Conservation (phyloP, 2,329 filamentous ascomycete genomes). For the Aspergillus pseudonomiae region DNA sequence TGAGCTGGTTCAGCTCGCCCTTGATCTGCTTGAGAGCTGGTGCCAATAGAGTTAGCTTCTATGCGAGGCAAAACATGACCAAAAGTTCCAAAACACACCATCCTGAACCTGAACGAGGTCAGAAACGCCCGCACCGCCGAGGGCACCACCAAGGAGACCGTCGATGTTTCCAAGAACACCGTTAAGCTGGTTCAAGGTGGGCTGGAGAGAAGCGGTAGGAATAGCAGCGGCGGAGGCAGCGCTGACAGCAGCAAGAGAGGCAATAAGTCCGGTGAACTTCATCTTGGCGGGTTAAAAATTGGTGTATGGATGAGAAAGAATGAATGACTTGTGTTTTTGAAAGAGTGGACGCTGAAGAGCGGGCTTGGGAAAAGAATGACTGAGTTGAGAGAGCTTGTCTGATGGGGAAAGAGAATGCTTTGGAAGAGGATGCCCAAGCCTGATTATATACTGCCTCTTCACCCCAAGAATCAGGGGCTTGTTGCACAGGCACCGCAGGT, state of each 20-base stretch:
- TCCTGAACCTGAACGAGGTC: slow-evolving; percentile 15
- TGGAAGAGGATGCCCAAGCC: not conserved
- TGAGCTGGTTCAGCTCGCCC: slow-evolving; percentile 15
- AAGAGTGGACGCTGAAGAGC: slow-evolving; percentile 16
- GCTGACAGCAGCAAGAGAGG: slow-evolving; percentile 36
- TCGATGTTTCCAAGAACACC: slow-evolving; percentile 23
- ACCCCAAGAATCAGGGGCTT: slow-evolving; percentile 21
- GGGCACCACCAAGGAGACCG: slow-evolving; percentile 15
- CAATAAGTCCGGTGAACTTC: slow-evolving; percentile 41
- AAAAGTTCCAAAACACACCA: slow-evolving; percentile 5
- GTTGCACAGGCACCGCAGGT: not conserved
- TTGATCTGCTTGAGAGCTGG: slow-evolving; percentile 19
- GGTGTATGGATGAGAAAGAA: slow-evolving; percentile 18
- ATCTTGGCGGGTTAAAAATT: slow-evolving; percentile 27
- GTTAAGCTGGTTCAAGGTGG: slow-evolving; percentile 18
- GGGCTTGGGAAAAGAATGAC: slow-evolving; percentile 25
- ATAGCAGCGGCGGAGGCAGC: slow-evolving; percentile 34
- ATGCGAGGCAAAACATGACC: not conserved
- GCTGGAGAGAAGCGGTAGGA: slow-evolving; percentile 21
- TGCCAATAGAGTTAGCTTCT: not conserved
- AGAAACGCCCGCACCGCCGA: slow-evolving; percentile 8
- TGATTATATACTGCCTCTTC: slow-evolving; percentile 27
- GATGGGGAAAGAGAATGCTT: slow-evolving; percentile 10
- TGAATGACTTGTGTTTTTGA: slow-evolving; percentile 25
- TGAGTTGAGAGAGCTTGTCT: slow-evolving; percentile 24